Percentiles rank a stretch among this genome's conserved stretches.
phyloP scores from a whole-genome alignment of 768 basidiomycete genomes.

The Termitomyces heimii region DNA sequence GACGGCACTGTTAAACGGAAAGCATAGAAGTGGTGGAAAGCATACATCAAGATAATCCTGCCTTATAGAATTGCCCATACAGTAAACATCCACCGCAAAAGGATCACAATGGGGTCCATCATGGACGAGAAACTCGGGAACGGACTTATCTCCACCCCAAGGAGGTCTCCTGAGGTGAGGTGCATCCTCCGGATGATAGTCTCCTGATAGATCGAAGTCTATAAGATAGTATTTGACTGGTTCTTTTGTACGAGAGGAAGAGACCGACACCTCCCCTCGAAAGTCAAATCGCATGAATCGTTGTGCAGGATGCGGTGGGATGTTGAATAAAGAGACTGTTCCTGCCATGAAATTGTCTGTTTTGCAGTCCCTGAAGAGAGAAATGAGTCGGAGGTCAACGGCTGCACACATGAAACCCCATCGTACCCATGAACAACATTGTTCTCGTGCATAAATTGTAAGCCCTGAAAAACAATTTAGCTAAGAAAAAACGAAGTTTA shows the following conservation, averaged over 20 bases:
- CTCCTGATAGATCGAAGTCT: background rate
- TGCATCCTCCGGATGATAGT: constrained; percentile 11
- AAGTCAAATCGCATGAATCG: background rate
- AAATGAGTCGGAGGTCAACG: too few species aligned
- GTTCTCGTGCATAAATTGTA: too few species aligned
- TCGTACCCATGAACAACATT: too few species aligned
- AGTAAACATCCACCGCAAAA: background rate
- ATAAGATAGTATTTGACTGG: background rate
- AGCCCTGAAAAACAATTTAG: too few species aligned
- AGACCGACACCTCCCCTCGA: background rate
- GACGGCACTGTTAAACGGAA: background rate
- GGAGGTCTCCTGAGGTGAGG: constrained; percentile 23
- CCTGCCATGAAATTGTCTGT: too few species aligned
- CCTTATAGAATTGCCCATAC: background rate
- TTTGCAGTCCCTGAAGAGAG: too few species aligned
- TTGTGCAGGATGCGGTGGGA: too few species aligned
- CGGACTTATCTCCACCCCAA: constrained; percentile 33
- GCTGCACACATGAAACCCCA: too few species aligned
- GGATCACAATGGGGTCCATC: background rate
- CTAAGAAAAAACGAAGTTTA: too few species aligned
- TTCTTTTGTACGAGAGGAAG: background rate
- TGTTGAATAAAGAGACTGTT: too few species aligned
- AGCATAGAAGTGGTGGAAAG: background rate
- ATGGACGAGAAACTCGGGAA: constrained; percentile 19
- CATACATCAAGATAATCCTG: background rate